phyloP scores from a whole-genome alignment of 345 rosid genomes.

The Arabis alpina region DNA sequence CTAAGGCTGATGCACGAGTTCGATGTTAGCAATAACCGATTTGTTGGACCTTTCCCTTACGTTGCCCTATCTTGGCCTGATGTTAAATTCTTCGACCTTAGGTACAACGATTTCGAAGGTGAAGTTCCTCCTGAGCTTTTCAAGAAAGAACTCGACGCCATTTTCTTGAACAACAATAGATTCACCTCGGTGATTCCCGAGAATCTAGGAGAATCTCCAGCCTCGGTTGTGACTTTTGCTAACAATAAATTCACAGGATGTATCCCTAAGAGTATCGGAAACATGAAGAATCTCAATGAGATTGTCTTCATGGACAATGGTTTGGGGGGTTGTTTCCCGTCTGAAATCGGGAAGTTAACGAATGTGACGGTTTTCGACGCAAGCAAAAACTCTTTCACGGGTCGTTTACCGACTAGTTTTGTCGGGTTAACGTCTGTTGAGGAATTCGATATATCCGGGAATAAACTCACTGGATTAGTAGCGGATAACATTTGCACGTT shows the following conservation, averaged over 20 bases:
- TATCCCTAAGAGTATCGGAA: slow-evolving; percentile 69
- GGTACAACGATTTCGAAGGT: slow-evolving; percentile 86
- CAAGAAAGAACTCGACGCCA: slow-evolving; percentile 57
- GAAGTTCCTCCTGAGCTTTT: slow-evolving; percentile 62
- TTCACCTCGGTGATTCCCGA: slow-evolving; percentile 71
- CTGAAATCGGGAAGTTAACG: slow-evolving; percentile 58
- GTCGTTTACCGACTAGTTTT: slow-evolving; percentile 53
- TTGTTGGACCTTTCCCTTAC: slow-evolving; percentile 70
- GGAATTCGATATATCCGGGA: slow-evolving; percentile 53
- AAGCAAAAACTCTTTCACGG: slow-evolving; percentile 56
- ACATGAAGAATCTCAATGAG: slow-evolving; percentile 74
- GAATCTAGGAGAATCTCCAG: slow-evolving; percentile 64
- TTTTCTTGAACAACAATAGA: slow-evolving; percentile 80
- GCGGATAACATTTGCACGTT: slow-evolving; percentile 58
- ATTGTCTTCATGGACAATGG: slow-evolving; percentile 56
- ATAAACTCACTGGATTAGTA: slow-evolving; percentile 68
- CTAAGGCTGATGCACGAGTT: slow-evolving; percentile 69
- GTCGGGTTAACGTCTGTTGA: slow-evolving; percentile 47
- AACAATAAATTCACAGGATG: slow-evolving; percentile 73
- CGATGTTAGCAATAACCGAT: slow-evolving; percentile 83
- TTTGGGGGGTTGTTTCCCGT: slow-evolving; percentile 80
- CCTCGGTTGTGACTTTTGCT: slow-evolving; percentile 71
- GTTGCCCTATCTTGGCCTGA: slow-evolving; percentile 61
- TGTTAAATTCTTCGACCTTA: slow-evolving; percentile 61
- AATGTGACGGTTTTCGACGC: slow-evolving; percentile 66